A percentile compares a stretch with the other conserved stretches of the same genome.
phyloP scores from a whole-genome alignment of 805 yeast genomes.

The Scheffersomyces spartinae region DNA sequence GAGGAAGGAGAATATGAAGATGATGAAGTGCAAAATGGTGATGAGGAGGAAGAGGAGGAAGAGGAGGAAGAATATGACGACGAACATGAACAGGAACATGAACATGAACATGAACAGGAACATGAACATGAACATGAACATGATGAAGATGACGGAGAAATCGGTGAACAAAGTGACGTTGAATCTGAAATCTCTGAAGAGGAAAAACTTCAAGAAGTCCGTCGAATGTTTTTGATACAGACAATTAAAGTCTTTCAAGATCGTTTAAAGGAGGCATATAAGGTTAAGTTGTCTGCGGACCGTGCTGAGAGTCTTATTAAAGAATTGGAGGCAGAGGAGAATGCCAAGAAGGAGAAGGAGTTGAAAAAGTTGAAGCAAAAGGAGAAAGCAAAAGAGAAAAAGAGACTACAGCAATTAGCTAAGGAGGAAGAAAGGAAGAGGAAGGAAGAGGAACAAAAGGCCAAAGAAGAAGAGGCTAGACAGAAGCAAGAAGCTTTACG shows the following conservation, averaged over 20 bases:
- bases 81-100: constrained; percentile 5
- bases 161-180: constrained; percentile 24
- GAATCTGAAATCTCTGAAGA: constrained; percentile 36
- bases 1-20: constrained; percentile 14
- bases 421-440: constrained; percentile 49
- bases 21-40: constrained; percentile 18
- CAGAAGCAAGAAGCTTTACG: constrained; percentile 21
- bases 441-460: constrained; percentile 41
- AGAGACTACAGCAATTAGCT: constrained; percentile 46
- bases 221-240: constrained; percentile 67
- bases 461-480: constrained; percentile 18
- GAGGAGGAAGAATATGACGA: constrained; percentile 6
- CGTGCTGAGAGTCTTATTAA: constrained; percentile 48
- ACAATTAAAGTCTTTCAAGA: constrained; percentile 70
- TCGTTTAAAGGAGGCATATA: constrained; percentile 63
- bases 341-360: constrained; percentile 51
- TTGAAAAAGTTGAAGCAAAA: constrained; percentile 53
- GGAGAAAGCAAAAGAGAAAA: constrained; percentile 64
- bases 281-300: constrained; percentile 72
- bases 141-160: constrained; percentile 31
- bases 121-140: constrained; percentile 24
- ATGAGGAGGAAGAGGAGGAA: constrained; percentile 16
- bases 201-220: constrained; percentile 64
- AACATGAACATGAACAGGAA: constrained; percentile 6
- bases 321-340: constrained; percentile 63